Conservation (phyloP, 176 grass and related monocot genomes). For the Themeda triandra region DNA sequence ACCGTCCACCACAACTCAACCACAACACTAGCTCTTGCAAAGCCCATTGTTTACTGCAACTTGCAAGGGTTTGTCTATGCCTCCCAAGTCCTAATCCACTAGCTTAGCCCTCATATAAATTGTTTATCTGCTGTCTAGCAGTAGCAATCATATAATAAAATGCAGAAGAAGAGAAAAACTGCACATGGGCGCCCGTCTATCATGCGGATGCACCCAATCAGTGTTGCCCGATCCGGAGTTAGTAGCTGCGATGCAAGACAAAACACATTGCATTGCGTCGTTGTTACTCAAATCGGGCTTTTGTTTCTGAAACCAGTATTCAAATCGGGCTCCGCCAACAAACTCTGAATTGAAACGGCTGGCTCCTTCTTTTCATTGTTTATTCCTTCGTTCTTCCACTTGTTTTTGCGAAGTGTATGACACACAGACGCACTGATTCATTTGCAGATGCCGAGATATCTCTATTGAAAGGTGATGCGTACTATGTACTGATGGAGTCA, state of each 20-base stretch:
- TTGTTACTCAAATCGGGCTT: slow-evolving; percentile 18
- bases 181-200: slow-evolving; percentile 58
- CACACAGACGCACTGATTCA: background rate
- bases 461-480: background rate
- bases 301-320: background rate
- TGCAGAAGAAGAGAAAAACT: slow-evolving; percentile 13
- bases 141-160: background rate
- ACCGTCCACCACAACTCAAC: slow-evolving; percentile 39
- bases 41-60: slow-evolving; percentile 18
- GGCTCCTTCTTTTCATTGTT: background rate
- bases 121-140: background rate
- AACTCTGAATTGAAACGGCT: background rate
- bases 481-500: background rate
- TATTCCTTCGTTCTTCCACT: background rate
- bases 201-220: slow-evolving; percentile 21
- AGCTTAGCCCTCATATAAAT: background rate
- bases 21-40: background rate
- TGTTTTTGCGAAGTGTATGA: background rate
- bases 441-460: background rate
- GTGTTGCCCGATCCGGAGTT: background rate
- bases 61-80: slow-evolving; percentile 17
- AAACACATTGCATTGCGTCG: slow-evolving; percentile 18
- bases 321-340: background rate
- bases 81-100: slow-evolving; percentile 49
- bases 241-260: background rate